Evolutionary conservation across 148 eudicot species (phyloP).

Genomic region (Suaeda aralocaspica): DNA sequence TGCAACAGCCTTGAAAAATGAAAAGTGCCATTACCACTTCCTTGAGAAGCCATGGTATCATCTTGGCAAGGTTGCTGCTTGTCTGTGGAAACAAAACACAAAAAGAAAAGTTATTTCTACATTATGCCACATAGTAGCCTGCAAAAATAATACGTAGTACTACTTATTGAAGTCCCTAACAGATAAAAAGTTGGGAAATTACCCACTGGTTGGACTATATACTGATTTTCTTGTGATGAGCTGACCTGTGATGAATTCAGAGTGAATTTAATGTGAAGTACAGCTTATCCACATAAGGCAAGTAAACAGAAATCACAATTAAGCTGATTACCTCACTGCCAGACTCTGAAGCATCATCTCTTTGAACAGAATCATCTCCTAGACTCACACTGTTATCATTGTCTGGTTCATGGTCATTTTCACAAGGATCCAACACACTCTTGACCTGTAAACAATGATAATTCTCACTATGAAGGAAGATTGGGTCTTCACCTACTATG

Average conservation of each 20-base stretch:
- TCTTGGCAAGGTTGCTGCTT: constrained; percentile 38
- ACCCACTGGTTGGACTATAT: constrained; percentile 67
- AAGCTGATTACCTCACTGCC: constrained; percentile 54
- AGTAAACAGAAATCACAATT: neutral
- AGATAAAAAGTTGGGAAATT: constrained; percentile 18
- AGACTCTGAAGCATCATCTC: constrained; percentile 58
- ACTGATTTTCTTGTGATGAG: constrained; percentile 55
- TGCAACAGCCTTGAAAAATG: neutral
- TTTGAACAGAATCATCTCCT: constrained; percentile 69
- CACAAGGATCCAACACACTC: constrained; percentile 96
- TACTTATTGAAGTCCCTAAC: constrained; percentile 2
- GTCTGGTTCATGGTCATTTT: constrained; percentile 69
- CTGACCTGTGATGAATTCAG: constrained; percentile 40
- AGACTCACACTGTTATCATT: constrained; percentile 68
- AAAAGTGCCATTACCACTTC: constrained; percentile 25
- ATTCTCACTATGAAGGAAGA: neutral
- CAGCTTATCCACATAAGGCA: too few relatives aligned
- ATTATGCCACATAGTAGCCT: neutral
- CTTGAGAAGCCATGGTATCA: constrained; percentile 40
- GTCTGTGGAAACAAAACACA: constrained; percentile 29
- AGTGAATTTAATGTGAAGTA: neutral
- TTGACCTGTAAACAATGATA: constrained; percentile 55
- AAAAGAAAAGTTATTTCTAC: neutral
- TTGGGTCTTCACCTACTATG: neutral
- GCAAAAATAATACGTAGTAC: neutral